These are phyloP conservation scores for Solanum neorickii DNA, from an alignment of 257 asterid species.

Conservation along the genomic window DNA sequence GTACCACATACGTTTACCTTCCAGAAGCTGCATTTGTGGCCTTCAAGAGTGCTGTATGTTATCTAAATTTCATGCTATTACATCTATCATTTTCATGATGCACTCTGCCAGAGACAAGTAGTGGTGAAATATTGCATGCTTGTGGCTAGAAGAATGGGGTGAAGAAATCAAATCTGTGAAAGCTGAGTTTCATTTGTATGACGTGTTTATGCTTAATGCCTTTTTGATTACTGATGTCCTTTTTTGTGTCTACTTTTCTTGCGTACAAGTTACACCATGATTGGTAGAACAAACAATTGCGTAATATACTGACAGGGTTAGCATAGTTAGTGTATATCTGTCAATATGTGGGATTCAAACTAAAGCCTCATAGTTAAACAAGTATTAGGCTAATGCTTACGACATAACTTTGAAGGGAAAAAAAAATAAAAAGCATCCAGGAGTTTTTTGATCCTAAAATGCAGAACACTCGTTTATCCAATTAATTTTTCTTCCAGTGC, in stretches of 20 bases:
- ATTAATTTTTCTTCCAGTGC: neutral
- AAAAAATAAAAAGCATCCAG: neutral
- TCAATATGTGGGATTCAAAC: neutral
- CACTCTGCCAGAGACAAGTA: neutral
- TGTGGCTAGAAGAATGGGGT: neutral
- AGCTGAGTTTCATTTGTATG: neutral
- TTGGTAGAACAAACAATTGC: neutral
- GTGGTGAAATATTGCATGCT: neutral
- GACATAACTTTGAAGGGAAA: neutral
- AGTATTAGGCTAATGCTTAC: neutral
- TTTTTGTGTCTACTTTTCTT: neutral
- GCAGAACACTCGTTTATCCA: neutral
- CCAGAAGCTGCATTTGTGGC: slow-evolving; percentile 79
- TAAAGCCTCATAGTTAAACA: neutral
- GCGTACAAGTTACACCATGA: neutral
- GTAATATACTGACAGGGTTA: neutral
- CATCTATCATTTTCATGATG: neutral
- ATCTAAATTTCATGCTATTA: neutral
- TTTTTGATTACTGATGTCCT: neutral
- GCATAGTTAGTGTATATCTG: neutral
- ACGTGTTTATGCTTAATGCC: neutral
- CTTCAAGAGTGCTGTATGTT: slow-evolving; percentile 74
- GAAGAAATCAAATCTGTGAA: neutral
- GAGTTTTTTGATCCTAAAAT: neutral
- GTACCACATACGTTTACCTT: slow-evolving; percentile 94